Evolutionary conservation across 192 early-diverging fungal genomes (phyloP).

Genomic region (Umbelopsis ramanniana): DNA sequence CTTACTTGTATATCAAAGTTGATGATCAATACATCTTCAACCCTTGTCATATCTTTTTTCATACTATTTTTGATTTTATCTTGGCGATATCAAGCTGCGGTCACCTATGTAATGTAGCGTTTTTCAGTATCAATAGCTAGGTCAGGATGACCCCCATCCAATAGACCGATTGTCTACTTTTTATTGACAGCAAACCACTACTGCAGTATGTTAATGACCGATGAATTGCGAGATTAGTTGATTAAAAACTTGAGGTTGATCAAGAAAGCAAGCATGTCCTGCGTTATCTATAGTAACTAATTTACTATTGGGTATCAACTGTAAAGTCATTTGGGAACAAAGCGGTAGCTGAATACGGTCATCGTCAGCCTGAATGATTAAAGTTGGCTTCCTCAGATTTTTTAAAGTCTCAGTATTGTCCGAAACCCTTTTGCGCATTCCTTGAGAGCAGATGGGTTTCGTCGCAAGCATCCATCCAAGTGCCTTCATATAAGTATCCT

Average conservation of each 20-base stretch:
- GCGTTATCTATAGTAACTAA: not conserved
- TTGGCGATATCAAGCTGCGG: too few relatives aligned
- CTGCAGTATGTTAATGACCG: not conserved
- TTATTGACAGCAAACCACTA: too few relatives aligned
- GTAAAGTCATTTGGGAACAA: not conserved
- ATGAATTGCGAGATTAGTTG: not conserved
- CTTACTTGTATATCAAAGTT: too few relatives aligned
- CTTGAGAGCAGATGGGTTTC: slow-evolving; percentile 4
- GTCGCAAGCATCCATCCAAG: slow-evolving; percentile 11
- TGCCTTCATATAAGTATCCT: slow-evolving; percentile 7
- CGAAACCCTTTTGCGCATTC: not conserved
- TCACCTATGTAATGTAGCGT: too few relatives aligned
- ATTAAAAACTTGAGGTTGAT: not conserved
- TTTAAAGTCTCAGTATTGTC: not conserved
- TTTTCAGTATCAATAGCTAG: too few relatives aligned
- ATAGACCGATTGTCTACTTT: too few relatives aligned
- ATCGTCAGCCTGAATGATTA: not conserved
- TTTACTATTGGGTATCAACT: slow-evolving; percentile 6
- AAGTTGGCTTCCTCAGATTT: not conserved
- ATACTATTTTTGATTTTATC: too few relatives aligned
- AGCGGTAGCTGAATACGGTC: not conserved
- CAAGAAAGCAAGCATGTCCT: slow-evolving; percentile 8
- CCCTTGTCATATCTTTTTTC: too few relatives aligned
- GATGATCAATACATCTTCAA: too few relatives aligned
- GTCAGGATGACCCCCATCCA: too few relatives aligned